Conservation (phyloP, 495 filamentous ascomycete species). For the Aspergillus conjunctus region DNA sequence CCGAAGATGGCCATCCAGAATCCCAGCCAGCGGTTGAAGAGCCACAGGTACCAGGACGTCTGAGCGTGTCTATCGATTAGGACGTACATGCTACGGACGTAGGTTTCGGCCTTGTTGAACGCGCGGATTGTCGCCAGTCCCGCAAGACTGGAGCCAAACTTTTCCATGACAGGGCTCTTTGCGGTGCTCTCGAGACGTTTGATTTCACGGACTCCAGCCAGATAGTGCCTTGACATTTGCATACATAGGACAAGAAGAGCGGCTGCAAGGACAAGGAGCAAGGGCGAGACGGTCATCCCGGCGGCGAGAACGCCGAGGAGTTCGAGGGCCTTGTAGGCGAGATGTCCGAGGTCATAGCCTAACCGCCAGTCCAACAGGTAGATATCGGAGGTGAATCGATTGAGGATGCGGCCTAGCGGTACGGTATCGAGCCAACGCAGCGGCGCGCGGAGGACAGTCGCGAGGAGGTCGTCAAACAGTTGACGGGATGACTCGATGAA, state of each 20-base stretch:
- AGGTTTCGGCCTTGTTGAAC: conserved; percentile 62
- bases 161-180: conserved; percentile 73
- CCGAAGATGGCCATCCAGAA: conserved; percentile 72
- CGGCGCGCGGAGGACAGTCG: conserved; percentile 66
- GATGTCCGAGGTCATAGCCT: conserved; percentile 60
- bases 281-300: conserved; percentile 33
- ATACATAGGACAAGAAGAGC: conserved; percentile 46
- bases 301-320: conserved; percentile 33
- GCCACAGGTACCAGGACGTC: conserved; percentile 65
- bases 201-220: conserved; percentile 69
- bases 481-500: conserved; percentile 62
- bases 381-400: conserved; percentile 77
- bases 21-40: conserved; percentile 73
- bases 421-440: conserved; percentile 79
- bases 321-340: conserved; percentile 51
- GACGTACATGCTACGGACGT: conserved; percentile 63
- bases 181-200: conserved; percentile 70
- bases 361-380: conserved; percentile 63
- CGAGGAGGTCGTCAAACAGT: conserved; percentile 66
- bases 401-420: conserved; percentile 72
- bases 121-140: conserved; percentile 74
- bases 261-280: conserved; percentile 28
- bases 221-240: conserved; percentile 58
- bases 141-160: conserved; percentile 64
- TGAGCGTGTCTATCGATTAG: conserved; percentile 62